Conservation (phyloP, 2,329 filamentous ascomycete genomes). For the Dothistroma pini region DNA sequence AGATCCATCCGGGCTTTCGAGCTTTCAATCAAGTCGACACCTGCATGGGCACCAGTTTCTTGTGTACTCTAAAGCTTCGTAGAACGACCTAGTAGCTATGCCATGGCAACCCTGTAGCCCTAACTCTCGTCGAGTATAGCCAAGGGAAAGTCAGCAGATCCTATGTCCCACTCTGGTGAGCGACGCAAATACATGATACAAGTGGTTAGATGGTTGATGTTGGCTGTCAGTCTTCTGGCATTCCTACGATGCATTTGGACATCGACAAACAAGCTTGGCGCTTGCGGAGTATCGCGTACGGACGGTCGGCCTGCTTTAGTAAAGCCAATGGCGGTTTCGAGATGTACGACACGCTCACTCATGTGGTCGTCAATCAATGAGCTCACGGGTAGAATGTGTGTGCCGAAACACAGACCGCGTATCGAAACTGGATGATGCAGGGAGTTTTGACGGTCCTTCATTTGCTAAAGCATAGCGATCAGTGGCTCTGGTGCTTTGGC, state of each 20-base stretch:
- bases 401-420: slow-evolving; percentile 9
- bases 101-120: not conserved
- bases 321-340: slow-evolving; percentile 15
- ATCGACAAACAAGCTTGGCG: slow-evolving; percentile 7
- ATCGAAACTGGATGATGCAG: slow-evolving; percentile 12
- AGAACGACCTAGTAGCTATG: not conserved
- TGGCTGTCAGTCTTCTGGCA: slow-evolving; percentile 10
- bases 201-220: slow-evolving; percentile 16
- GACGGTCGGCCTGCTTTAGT: slow-evolving; percentile 15
- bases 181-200: slow-evolving; percentile 13
- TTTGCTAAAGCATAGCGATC: not conserved
- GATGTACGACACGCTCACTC: slow-evolving; percentile 4
- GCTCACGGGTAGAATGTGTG: slow-evolving; percentile 5
- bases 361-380: slow-evolving; percentile 7
- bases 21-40: slow-evolving; percentile 4
- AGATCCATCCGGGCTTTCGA: slow-evolving; percentile 10
- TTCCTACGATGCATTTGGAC: slow-evolving; percentile 10
- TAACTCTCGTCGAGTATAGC: not conserved
- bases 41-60: slow-evolving; percentile 11
- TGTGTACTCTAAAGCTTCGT: slow-evolving; percentile 9
- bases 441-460: slow-evolving; percentile 1
- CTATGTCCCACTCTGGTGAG: slow-evolving; percentile 15
- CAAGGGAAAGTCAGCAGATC: slow-evolving; percentile 6
- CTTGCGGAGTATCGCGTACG: not conserved
- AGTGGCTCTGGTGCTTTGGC: not conserved